Evolutionary conservation across 192 early-diverging fungal species (phyloP), one percentile per base, ranked within the genome.

Genomic region (Backusella westeae): DNA sequence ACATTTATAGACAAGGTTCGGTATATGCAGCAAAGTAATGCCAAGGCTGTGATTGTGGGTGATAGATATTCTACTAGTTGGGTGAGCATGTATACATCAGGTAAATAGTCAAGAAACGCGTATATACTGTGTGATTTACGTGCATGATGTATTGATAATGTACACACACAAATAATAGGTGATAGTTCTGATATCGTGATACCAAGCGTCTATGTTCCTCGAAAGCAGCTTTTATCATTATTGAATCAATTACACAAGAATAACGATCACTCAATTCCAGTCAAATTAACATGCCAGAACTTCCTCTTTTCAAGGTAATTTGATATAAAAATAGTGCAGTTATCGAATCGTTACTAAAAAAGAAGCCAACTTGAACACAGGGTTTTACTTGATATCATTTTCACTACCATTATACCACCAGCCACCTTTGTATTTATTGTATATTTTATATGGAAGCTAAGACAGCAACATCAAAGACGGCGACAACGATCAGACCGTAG

Each of bases 1-100:
- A 85, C 92, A 0, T 98, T 98, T 80, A 86, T 93, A 34, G 91
- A 95, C 9, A 98, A 98, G 82, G 92, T 98, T 8, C 86, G 94
- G 36, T 89, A 91, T 39, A 95, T 97, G 94, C 96, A 98, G 83
- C 80, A 77, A 9, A 89, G 89, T 32, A 94, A 94, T 32, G 94
- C 94, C 3, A 86, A 83, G 8, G 94, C 92, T 0, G 96, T 98
- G 29, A 83, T 97, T 44, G 95, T 98, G 12, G 96, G 96, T 32
- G 95, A 98, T 77, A 84, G 86, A 26, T 84, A 89, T 75, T 84
- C 81, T 32, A 88, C 87, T 67, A 80, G 89, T 69, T 89, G 95
- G 38, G 90, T 96, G 66, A 96, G 95, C 78, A 97, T 98, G 94
- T 95, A 93, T 78, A 86, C 90, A 9, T 73, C 85, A 41, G 85